Conservation (phyloP, 768 basidiomycete genomes). For the Rubroboletus satanas region DNA sequence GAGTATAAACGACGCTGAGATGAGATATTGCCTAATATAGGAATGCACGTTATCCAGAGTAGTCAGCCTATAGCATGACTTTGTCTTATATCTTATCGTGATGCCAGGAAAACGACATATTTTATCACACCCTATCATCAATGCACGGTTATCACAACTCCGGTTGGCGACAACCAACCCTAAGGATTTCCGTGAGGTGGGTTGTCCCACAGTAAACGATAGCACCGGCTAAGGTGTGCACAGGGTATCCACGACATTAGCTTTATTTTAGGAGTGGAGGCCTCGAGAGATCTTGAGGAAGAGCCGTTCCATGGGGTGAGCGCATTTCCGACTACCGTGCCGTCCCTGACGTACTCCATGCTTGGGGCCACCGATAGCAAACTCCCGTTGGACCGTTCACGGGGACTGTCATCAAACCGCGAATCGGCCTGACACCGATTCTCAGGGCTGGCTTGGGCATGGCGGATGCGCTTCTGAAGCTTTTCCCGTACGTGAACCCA, state of each 20-base stretch:
- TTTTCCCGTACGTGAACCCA: conserved; percentile 68
- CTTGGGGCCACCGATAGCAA: conserved; percentile 40
- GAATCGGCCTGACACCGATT: conserved; percentile 86
- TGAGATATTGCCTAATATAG: neutral
- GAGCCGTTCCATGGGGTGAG: conserved; percentile 62
- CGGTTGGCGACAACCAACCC: conserved; percentile 55
- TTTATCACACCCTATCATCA: conserved; percentile 68
- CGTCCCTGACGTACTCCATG: neutral
- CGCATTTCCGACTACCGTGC: conserved; percentile 1
- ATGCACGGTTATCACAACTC: conserved; percentile 68
- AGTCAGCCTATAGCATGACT: neutral
- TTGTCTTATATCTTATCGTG: conserved; percentile 1
- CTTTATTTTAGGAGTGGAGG: conserved; percentile 79
- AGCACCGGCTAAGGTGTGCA: conserved; percentile 1
- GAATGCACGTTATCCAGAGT: neutral
- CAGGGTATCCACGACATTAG: conserved; percentile 76
- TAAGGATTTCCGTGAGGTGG: conserved; percentile 78
- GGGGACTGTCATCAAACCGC: conserved; percentile 69
- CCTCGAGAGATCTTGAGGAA: conserved; percentile 64
- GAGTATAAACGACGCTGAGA: conserved; percentile 84
- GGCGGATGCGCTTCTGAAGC: conserved; percentile 79
- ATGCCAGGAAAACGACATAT: conserved; percentile 45
- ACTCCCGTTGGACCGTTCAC: conserved; percentile 79
- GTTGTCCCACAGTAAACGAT: neutral
- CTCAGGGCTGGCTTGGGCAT: conserved; percentile 92